A percentile compares a stretch with the other conserved stretches of the same genome.
phyloP scores from a whole-genome alignment of 371 early-diverging fungal species.

The Synchytrium microbalum region DNA sequence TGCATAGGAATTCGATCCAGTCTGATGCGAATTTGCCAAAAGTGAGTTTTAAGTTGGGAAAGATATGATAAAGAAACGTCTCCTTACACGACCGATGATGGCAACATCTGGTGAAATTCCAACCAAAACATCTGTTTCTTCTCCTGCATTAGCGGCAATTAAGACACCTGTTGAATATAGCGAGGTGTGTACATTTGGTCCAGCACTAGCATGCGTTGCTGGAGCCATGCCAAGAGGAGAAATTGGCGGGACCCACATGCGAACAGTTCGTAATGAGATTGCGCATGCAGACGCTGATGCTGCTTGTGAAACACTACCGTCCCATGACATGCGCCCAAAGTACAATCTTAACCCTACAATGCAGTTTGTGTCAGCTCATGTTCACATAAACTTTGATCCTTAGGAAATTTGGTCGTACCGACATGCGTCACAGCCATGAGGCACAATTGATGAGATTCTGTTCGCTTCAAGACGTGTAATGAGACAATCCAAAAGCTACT shows the following conservation, averaged over 20 bases:
- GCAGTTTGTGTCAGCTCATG: not conserved
- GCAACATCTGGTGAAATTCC: slow-evolving; percentile 53
- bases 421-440: slow-evolving; percentile 61
- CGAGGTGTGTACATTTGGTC: slow-evolving; percentile 42
- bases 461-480: slow-evolving; percentile 52
- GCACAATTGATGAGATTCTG: slow-evolving; percentile 54
- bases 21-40: not conserved
- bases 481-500: slow-evolving; percentile 48
- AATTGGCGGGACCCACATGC: slow-evolving; percentile 47
- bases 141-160: slow-evolving; percentile 50
- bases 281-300: slow-evolving; percentile 30
- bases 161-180: slow-evolving; percentile 54
- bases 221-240: slow-evolving; percentile 1
- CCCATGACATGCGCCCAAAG: slow-evolving; percentile 42
- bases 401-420: too few species aligned
- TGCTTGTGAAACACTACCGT: slow-evolving; percentile 3
- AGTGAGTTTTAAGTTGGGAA: too few species aligned
- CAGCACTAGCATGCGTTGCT: not conserved
- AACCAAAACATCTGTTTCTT: slow-evolving; percentile 55
- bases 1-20: not conserved
- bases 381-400: not conserved
- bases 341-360: slow-evolving; percentile 61
- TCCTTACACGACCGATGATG: not conserved
- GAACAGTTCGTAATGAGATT: slow-evolving; percentile 62
- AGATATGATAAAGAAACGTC: too few species aligned